Percentiles rank a stretch among this genome's conserved stretches.
These are phyloP conservation scores for Phascolomyces articulosus DNA, from an alignment of 371 early-diverging fungal species.

Conservation along the genomic window DNA sequence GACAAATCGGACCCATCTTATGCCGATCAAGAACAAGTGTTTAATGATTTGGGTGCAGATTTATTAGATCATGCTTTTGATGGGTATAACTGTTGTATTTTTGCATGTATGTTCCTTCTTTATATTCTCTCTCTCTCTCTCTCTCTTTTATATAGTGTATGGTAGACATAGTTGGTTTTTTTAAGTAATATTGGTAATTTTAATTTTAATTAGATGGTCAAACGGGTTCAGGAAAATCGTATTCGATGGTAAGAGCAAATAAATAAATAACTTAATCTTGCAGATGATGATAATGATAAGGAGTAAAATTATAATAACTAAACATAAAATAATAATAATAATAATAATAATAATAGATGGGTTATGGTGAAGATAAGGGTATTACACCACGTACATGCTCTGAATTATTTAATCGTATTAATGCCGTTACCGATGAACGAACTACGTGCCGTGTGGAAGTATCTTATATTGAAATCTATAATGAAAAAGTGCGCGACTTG, in stretches of 20 bases:
- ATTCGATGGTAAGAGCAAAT: constrained; percentile 71
- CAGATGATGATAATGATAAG: no score
- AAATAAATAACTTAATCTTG: no score
- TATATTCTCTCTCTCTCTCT: no score
- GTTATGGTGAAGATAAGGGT: constrained; percentile 78
- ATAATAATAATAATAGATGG: constrained; percentile 46
- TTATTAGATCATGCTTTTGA: constrained; percentile 86
- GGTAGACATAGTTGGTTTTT: neutral
- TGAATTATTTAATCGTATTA: constrained; percentile 75
- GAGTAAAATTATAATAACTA: neutral
- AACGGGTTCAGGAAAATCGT: constrained; percentile 86
- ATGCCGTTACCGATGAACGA: constrained; percentile 40
- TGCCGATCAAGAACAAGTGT: constrained; percentile 80
- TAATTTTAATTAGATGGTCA: constrained; percentile 76
- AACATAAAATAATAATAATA: neutral
- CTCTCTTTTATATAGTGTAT: neutral
- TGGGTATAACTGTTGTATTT: constrained; percentile 89
- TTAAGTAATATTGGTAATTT: neutral
- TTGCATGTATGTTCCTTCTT: constrained; percentile 81
- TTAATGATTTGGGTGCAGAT: constrained; percentile 74
- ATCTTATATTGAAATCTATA: constrained; percentile 84
- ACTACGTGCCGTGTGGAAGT: constrained; percentile 78
- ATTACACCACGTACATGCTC: constrained; percentile 85
- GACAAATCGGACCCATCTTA: constrained; percentile 65
- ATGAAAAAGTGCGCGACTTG: constrained; percentile 92